These are phyloP conservation scores for Ogataea thermomethanolica DNA, from an alignment of 805 yeast species.

Conservation along the genomic window DNA sequence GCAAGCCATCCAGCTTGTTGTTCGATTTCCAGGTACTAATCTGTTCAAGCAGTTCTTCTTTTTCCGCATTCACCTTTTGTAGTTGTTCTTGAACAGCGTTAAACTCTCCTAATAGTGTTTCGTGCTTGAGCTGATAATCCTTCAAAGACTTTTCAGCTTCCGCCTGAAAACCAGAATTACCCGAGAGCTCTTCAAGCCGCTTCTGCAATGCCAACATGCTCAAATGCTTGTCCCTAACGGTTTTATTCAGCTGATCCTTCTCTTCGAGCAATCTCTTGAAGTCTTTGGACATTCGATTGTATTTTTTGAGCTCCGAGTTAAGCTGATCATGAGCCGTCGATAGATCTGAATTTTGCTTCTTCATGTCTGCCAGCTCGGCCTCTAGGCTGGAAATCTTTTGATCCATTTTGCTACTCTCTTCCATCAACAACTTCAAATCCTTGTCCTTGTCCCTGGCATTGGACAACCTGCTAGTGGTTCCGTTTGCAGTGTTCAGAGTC, in stretches of 20 bases:
- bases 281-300: conserved; percentile 8
- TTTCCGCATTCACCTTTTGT: conserved; percentile 10
- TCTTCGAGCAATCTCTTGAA: conserved; percentile 8
- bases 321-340: conserved; percentile 4
- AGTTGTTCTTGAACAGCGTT: conserved; percentile 8
- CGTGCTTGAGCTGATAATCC: conserved; percentile 6
- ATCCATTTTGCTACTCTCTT: conserved; percentile 51
- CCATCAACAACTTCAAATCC: conserved; percentile 42
- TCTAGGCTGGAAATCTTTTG: conserved; percentile 38
- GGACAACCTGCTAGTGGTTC: conserved; percentile 11
- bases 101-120: conserved; percentile 5
- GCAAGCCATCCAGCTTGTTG: conserved; percentile 7
- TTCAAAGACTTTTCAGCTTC: conserved; percentile 4
- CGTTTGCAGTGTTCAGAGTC: background rate
- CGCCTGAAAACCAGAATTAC: background rate
- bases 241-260: conserved; percentile 10
- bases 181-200: conserved; percentile 5
- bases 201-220: conserved; percentile 10
- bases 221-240: conserved; percentile 9
- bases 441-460: conserved; percentile 31
- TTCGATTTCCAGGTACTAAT: conserved; percentile 4
- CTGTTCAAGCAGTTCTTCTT: conserved; percentile 11
- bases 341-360: conserved; percentile 11
- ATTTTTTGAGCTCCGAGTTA: conserved; percentile 9
- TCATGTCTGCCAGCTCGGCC: conserved; percentile 18